Evolutionary conservation across 1,139 yeast species (phyloP).

Genomic region (Candida sanyaensis): DNA sequence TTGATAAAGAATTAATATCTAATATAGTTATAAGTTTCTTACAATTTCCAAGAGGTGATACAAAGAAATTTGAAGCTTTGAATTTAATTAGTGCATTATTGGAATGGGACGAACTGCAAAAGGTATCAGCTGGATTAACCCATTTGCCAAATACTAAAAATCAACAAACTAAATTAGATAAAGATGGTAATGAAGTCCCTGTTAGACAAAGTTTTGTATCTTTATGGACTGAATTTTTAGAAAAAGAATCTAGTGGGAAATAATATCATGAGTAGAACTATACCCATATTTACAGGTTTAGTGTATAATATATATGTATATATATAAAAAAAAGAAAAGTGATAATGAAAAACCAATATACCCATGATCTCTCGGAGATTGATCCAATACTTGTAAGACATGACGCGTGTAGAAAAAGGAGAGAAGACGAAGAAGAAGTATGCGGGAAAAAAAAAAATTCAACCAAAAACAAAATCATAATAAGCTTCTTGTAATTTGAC

Average conservation of each 20-base stretch:
- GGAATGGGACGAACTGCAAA: slow-evolving; percentile 86
- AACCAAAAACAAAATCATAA: background rate
- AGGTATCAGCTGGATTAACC: slow-evolving; percentile 77
- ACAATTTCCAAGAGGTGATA: slow-evolving; percentile 87
- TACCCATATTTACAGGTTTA: background rate
- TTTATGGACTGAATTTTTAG: slow-evolving; percentile 86
- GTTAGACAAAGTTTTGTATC: slow-evolving; percentile 75
- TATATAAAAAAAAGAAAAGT: background rate
- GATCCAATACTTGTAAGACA: too few relatives aligned
- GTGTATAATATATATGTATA: background rate
- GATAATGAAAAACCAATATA: too few relatives aligned
- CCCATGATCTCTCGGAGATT: too few relatives aligned
- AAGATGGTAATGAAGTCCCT: slow-evolving; percentile 20
- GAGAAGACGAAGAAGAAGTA: background rate
- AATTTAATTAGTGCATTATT: slow-evolving; percentile 80
- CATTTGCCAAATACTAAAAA: slow-evolving; percentile 35
- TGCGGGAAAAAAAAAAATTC: background rate
- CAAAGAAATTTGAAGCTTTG: slow-evolving; percentile 90
- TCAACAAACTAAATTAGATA: slow-evolving; percentile 9
- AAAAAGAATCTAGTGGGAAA: slow-evolving; percentile 60
- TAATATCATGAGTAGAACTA: slow-evolving; percentile 6
- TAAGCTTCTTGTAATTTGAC: background rate
- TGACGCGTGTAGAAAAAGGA: background rate
- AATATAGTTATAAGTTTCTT: slow-evolving; percentile 84
- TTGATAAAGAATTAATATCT: slow-evolving; percentile 86